A percentile compares a stretch with the other conserved stretches of the same genome.
These are phyloP conservation scores for Neonectria magnoliae DNA, from an alignment of 2,329 filamentous ascomycete species.

Conservation along the genomic window DNA sequence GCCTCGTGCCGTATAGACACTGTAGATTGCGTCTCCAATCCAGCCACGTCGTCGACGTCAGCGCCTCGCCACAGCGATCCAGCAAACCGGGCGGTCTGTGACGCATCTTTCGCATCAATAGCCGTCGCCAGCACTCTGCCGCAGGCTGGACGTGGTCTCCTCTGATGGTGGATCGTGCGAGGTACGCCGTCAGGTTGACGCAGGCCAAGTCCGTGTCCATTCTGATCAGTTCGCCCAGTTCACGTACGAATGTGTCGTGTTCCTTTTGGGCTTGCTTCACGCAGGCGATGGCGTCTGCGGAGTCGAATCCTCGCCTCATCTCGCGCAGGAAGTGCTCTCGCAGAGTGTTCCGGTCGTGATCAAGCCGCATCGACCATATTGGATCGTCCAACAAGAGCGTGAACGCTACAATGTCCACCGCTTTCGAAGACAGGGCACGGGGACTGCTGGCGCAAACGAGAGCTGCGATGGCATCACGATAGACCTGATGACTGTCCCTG, in stretches of 20 bases:
- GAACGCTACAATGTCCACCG: neutral
- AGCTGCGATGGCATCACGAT: slow-evolving; percentile 16
- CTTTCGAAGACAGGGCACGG: neutral
- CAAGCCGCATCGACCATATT: slow-evolving; percentile 13
- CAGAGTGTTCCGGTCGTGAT: slow-evolving; percentile 12
- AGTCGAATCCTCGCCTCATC: slow-evolving; percentile 9
- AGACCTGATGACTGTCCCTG: neutral
- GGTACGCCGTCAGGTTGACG: slow-evolving; percentile 18
- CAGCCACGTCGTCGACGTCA: slow-evolving; percentile 14
- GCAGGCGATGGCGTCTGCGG: slow-evolving; percentile 13
- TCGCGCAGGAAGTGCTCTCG: slow-evolving; percentile 16
- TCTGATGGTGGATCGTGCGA: slow-evolving; percentile 3
- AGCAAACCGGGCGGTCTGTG: slow-evolving; percentile 6
- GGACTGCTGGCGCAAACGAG: slow-evolving; percentile 11
- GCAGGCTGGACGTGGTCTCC: neutral
- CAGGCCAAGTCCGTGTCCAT: slow-evolving; percentile 20
- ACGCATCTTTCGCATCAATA: slow-evolving; percentile 26
- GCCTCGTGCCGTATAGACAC: slow-evolving; percentile 13
- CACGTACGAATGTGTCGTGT: slow-evolving; percentile 16
- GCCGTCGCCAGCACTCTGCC: slow-evolving; percentile 20
- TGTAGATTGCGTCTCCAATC: slow-evolving; percentile 19
- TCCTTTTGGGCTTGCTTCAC: slow-evolving; percentile 24
- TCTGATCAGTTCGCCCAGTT: slow-evolving; percentile 8
- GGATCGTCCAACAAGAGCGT: neutral
- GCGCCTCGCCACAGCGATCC: slow-evolving; percentile 10